Base-by-base conservation (phyloP, 129 eudicot genomes). In the Smallanthus sonchifolius region DNA sequence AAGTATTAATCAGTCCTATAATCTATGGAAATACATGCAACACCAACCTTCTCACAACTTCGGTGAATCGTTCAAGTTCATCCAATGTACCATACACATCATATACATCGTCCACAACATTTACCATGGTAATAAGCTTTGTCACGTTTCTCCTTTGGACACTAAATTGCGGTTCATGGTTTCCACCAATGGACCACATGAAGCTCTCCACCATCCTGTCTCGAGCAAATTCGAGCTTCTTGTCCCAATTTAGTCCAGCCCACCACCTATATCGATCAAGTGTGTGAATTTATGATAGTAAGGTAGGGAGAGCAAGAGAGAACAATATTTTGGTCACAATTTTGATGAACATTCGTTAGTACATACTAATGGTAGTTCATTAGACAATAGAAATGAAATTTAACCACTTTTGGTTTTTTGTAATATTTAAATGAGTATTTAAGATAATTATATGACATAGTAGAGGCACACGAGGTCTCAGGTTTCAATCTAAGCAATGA, bases 51-150 rank as follows among this genome's bases (percentile, higher is more conserved):
- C 52, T 67, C n/a, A 82, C 76, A 56, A 76, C 80, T 3, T 73
- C 10, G 14, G 86, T 77, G 60, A 82, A 82, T 14, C 62, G 73
- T 55, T 77, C 82, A 4, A 82, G 76, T 72, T 82, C 82, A 4
- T 82, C 86, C 60, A 77, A 42, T 0, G 86, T 82, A 30, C 82
- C 86, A 72, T 82, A 82, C 35, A 77, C 82, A 51, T 82, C 86
- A 57, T 82, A 82, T 10, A 67, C 48, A 54, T 60, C 65, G 40
- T 60, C 65, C 10, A 60, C 37, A 32, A 60, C 65, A 30, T 60
- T 82, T 17, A 82, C 44, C 13, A 82, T 3, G 43, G 69, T 47
- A 37, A 61, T 63, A 34, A 57, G 24, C 80, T 77, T 81, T 7
- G 77, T 45, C 34, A 70, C 57, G 17, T 66, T 54, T 66, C 57